phyloP scores from a whole-genome alignment of 2,329 filamentous ascomycete species.

The Talaromyces piceae region DNA sequence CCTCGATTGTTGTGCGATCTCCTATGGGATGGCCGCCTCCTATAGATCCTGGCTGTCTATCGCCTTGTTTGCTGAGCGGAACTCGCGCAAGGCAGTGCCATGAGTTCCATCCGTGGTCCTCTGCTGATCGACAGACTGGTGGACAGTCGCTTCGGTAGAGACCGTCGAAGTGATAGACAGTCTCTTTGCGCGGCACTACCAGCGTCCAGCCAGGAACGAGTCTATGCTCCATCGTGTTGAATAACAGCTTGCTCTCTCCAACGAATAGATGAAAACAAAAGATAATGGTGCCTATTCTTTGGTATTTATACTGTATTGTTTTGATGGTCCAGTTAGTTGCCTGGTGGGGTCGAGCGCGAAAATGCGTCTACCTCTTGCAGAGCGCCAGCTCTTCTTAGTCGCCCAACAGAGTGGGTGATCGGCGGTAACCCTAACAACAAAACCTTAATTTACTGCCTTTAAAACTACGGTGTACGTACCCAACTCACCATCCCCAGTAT shows the following conservation, averaged over 20 bases:
- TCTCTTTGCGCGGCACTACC: not conserved
- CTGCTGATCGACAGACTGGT: not conserved
- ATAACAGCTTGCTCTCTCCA: not conserved
- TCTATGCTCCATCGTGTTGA: not conserved
- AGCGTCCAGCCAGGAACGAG: constrained; percentile 3
- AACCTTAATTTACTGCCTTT: too few species aligned
- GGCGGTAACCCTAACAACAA: too few species aligned
- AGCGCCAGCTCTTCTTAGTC: too few species aligned
- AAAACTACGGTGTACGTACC: too few species aligned
- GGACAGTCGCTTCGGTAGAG: not conserved
- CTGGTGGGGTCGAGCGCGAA: too few species aligned
- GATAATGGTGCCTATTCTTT: not conserved
- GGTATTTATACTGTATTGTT: not conserved
- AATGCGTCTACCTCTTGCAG: too few species aligned
- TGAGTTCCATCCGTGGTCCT: not conserved
- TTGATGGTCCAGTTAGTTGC: too few species aligned
- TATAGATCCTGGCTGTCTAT: not conserved
- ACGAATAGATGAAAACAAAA: not conserved
- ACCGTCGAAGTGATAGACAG: not conserved
- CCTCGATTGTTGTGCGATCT: not conserved
- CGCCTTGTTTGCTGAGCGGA: not conserved
- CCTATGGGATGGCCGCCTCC: not conserved
- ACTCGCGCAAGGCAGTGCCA: not conserved
- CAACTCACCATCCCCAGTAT: too few species aligned
- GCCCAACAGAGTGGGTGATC: too few species aligned